Evolutionary conservation across 75 land plant genomes (phyloP), one percentile per base, ranked within the genome.

Genomic region (Azolla pinnata): DNA sequence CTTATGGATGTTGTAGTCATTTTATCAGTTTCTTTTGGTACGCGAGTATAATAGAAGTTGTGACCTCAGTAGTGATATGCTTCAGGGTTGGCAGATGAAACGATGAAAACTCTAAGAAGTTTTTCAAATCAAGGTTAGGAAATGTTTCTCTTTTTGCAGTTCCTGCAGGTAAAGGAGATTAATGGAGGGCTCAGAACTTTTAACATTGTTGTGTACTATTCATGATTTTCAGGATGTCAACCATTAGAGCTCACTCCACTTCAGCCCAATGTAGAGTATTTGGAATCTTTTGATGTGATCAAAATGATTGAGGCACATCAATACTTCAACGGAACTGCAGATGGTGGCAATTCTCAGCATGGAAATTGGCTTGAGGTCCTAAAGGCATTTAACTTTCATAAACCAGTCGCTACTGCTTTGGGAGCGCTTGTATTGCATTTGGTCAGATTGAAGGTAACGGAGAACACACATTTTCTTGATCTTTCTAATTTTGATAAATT

Each of bases 81-180:
- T n/a, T 51, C 78, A 90, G 97, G 86, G 28, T 62, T 91, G 17
- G 82, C 93, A 12, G 66, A 64, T 65, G 88, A 84, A 65, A 75
- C 89, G 44, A 73, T 75, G 45, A 82, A 70, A 65, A 78, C 81
- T 16, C 75, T 91, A 0, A 73, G 59, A 40, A 76, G 79, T 60
- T 77, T 69, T 65, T 60, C 81, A 29, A 56, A 49, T 21, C 57
- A 75, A 60, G 92, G 90, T 87, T 47, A 38, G 44, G 34, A 26
- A 18, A 44, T 44, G 5, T 28, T 63, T 27, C 53, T 44, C n/a
- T n/a, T n/a, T n/a, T n/a, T n/a, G n/a, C n/a, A n/a, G n/a, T n/a
- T n/a, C n/a, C n/a, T n/a, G n/a, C n/a, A n/a, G n/a, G n/a, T n/a
- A n/a, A n/a, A n/a, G n/a, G n/a, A n/a, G n/a, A n/a, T n/a, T n/a